A percentile compares a stretch with the other conserved stretches of the same genome.
Evolutionary conservation across 176 grass and related monocot species (phyloP).

Genomic region (Melocanna baccifera): DNA sequence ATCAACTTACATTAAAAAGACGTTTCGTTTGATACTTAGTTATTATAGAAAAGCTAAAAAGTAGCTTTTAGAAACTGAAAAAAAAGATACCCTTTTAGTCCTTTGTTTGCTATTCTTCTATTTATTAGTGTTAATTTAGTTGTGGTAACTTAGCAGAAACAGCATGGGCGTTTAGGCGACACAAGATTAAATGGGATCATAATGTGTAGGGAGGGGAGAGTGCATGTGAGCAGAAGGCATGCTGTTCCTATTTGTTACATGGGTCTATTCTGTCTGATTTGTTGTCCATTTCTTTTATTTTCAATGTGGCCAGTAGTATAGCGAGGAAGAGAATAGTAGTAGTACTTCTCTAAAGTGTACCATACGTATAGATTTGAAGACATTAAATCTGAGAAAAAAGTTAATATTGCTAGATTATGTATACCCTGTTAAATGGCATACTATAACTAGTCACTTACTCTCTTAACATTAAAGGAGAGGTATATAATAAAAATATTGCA

Average conservation of each 20-base stretch:
- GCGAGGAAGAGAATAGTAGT: background rate
- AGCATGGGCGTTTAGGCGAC: slow-evolving; percentile 7
- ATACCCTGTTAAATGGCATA: too few species aligned
- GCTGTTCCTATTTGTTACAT: background rate
- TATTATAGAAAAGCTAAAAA: too few species aligned
- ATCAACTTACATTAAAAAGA: too few species aligned
- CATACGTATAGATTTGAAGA: too few species aligned
- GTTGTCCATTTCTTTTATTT: background rate
- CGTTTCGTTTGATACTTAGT: too few species aligned
- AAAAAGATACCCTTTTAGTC: background rate
- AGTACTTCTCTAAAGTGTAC: too few species aligned
- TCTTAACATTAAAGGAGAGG: too few species aligned
- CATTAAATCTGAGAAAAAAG: too few species aligned
- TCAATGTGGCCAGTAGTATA: background rate
- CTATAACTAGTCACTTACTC: too few species aligned
- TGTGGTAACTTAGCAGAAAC: slow-evolving; percentile 26
- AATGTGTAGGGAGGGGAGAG: background rate
- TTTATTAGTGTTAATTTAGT: slow-evolving; percentile 16
- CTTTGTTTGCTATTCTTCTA: slow-evolving; percentile 16
- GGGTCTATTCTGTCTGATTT: background rate
- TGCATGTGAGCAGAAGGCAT: background rate
- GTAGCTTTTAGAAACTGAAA: too few species aligned
- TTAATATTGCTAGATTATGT: too few species aligned
- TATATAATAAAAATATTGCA: too few species aligned
- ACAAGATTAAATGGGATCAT: slow-evolving; percentile 18